A percentile compares a stretch with the other conserved stretches of the same genome.
phyloP scores from a whole-genome alignment of 202 grass and related monocot genomes.

The Bolboschoenoplectus hybrid region DNA sequence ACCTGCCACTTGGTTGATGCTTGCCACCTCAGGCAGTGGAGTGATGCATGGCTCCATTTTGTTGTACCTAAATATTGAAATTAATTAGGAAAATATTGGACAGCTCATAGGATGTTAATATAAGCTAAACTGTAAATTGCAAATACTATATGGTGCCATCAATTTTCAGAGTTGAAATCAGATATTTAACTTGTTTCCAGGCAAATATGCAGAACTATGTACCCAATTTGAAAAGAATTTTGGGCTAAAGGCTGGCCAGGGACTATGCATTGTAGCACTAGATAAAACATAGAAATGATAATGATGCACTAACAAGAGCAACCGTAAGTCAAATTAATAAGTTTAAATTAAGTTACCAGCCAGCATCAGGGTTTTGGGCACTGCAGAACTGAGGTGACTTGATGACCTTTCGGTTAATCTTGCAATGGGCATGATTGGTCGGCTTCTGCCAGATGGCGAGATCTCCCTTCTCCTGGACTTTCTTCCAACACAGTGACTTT shows the following conservation, averaged over 20 bases:
- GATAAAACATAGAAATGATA: neutral
- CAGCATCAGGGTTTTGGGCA: constrained; percentile 59
- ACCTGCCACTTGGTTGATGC: constrained; percentile 60
- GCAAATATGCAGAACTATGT: neutral
- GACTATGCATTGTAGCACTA: neutral
- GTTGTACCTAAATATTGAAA: constrained; percentile 57
- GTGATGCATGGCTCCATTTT: constrained; percentile 82
- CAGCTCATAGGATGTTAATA: neutral
- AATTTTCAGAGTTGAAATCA: neutral
- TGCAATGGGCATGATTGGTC: constrained; percentile 80
- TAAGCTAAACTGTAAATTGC: neutral
- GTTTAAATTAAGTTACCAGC: constrained; percentile 56
- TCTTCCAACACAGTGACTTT: constrained; percentile 87
- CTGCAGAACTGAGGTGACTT: constrained; percentile 68
- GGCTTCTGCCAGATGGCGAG: constrained; percentile 96
- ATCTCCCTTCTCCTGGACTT: constrained; percentile 70
- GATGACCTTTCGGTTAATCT: constrained; percentile 52
- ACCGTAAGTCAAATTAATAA: neutral
- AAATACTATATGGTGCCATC: neutral
- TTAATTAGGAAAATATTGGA: neutral
- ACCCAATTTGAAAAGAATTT: neutral
- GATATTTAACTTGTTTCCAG: constrained; percentile 5
- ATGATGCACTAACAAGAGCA: neutral
- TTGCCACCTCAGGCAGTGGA: constrained; percentile 60
- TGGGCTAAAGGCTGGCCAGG: neutral